Evolutionary conservation across 352 stramenopile genomes (phyloP).

Genomic region (Phytophthora boehmeriae): DNA sequence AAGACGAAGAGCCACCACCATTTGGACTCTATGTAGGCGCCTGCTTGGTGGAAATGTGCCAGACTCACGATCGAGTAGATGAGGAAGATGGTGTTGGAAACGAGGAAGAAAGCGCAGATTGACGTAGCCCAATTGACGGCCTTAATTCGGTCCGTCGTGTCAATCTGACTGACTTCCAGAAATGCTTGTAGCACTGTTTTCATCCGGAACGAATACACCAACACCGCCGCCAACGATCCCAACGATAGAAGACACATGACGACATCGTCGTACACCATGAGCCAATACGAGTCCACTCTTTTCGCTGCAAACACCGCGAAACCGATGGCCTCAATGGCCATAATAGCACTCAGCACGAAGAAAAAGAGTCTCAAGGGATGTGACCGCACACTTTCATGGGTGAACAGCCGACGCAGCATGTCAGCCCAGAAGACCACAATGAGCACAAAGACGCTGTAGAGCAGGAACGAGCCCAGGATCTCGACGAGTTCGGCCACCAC

Average conservation of each 20-base stretch:
- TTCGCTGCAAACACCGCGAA: conserved; percentile 85
- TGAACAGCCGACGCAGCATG: conserved; percentile 94
- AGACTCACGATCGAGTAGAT: conserved; percentile 86
- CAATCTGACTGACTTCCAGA: conserved; percentile 96
- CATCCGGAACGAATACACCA: conserved; percentile 96
- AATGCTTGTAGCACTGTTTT: conserved; percentile 95
- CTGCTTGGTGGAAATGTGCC: conserved; percentile 85
- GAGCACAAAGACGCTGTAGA: conserved; percentile 98
- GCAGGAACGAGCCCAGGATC: conserved; percentile 90
- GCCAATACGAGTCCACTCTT: conserved; percentile 91
- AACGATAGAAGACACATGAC: conserved; percentile 86
- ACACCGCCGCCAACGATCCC: conserved; percentile 90
- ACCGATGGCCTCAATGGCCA: conserved; percentile 86
- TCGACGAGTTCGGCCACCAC: conserved; percentile 90
- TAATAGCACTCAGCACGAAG: conserved; percentile 64
- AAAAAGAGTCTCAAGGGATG: conserved; percentile 93
- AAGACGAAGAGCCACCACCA: conserved; percentile 95
- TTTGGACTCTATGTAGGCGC: conserved; percentile 82
- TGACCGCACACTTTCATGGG: conserved; percentile 69
- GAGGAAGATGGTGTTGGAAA: conserved; percentile 92
- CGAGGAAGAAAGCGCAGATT: conserved; percentile 95
- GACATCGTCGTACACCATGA: conserved; percentile 95
- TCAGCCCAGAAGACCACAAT: conserved; percentile 98
- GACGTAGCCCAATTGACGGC: conserved; percentile 96
- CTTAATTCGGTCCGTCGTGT: conserved; percentile 95